Conservation (phyloP, 2,329 filamentous ascomycete genomes). For the Monilinia fructigena region DNA sequence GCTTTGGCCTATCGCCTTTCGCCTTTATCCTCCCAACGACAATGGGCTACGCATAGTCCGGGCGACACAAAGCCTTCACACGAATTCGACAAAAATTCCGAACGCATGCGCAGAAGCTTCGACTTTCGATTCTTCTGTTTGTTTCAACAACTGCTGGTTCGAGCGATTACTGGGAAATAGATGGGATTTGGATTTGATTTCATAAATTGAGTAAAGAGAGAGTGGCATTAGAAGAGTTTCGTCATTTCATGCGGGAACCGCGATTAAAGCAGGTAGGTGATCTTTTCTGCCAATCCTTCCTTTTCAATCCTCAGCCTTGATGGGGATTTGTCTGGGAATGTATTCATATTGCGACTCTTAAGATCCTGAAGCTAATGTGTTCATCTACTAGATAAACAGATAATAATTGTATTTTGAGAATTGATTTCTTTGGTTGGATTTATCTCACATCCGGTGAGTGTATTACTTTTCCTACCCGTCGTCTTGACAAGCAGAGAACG, state of each 20-base stretch:
- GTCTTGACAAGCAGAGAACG: background rate
- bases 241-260: slow-evolving; percentile 28
- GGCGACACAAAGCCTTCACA: slow-evolving; percentile 36
- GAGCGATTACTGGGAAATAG: slow-evolving; percentile 28
- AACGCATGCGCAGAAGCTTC: slow-evolving; percentile 32
- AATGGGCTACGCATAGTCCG: slow-evolving; percentile 39
- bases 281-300: slow-evolving; percentile 1
- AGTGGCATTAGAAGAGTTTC: slow-evolving; percentile 22
- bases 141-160: slow-evolving; percentile 29
- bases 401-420: slow-evolving; percentile 24
- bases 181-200: slow-evolving; percentile 27
- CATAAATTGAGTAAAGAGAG: slow-evolving; percentile 29
- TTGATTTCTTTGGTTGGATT: slow-evolving; percentile 2
- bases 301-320: background rate
- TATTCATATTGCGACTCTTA: background rate
- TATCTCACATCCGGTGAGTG: slow-evolving; percentile 22
- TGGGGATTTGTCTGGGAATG: background rate
- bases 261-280: slow-evolving; percentile 31
- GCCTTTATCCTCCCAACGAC: slow-evolving; percentile 30
- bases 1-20: slow-evolving; percentile 23
- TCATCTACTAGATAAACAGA: slow-evolving; percentile 23
- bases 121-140: slow-evolving; percentile 30
- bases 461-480: slow-evolving; percentile 10
- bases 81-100: slow-evolving; percentile 12
- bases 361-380: slow-evolving; percentile 5